Base-by-base conservation (phyloP, 1,284 basidiomycete genomes). In the Ceratobasidium sp. region DNA sequence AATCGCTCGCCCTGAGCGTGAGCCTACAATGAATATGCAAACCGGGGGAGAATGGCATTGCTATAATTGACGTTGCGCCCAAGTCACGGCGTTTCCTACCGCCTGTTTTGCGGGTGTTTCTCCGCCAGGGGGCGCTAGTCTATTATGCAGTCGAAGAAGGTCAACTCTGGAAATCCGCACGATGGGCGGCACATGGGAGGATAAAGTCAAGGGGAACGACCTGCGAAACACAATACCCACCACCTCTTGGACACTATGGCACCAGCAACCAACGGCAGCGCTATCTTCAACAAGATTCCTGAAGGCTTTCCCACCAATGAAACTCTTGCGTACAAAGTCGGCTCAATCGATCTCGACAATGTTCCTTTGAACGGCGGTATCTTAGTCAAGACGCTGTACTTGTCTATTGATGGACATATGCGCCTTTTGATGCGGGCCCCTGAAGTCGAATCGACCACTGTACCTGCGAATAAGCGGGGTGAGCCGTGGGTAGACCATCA, bases 271-370 rank as follows among this genome's bases (percentile, higher is more conserved):
- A 74, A 74, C 68, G 57, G 70, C 22, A 35, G 40, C 29, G 58
- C 78, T 58, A 20, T 77, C 71, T 78, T 74, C 72, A 72, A 70
- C 67, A 69, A 72, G 25, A 64, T 75, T 34, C 78, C 77, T 53
- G 32, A 71, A 80, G 83, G 80, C 1, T 82, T 78, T 67, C 85
- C 85, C 5, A 77, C 82, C 55, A 82, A 82, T 0, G 82, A 82
- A 49, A 82, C 80, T 2, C 79, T 80, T 15, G 76, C 82, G n/a
- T 83, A 84, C 71, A 76, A 75, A 74, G 73, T 22, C 73, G 77
- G 80, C 45, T 80, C 73, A 10, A 79, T 85, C 71, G 82, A 85
- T 69, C 71, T 80, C 20, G 80, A 81, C 7, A 76, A 71, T 10
- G 77, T 76, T 2, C 71, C 77, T 0, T 73, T 82, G 38, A 74